phyloP scores from a whole-genome alignment of 306 rosid genomes.

The Quercus dentata region DNA sequence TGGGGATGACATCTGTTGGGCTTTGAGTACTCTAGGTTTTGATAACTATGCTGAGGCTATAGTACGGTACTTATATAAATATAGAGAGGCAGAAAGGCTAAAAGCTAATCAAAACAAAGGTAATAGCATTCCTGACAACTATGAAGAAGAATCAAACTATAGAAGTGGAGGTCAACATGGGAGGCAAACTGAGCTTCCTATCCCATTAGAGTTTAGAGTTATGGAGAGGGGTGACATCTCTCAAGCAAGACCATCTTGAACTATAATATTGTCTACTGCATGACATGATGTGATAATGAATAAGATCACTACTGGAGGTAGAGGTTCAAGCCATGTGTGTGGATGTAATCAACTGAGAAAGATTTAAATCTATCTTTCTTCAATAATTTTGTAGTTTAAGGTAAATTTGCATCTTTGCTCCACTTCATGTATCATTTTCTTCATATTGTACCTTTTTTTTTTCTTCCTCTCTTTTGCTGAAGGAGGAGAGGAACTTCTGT shows the following conservation, averaged over 20 bases:
- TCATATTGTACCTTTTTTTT: not conserved
- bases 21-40: conserved; percentile 72
- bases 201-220: conserved; percentile 31
- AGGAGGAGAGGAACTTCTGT: not conserved
- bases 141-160: not conserved
- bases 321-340: not conserved
- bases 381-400: conserved; percentile 10
- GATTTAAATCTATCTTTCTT: not conserved
- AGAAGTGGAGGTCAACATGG: not conserved
- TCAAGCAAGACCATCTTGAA: conserved; percentile 29
- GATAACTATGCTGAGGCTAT: conserved; percentile 70
- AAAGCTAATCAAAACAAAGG: conserved; percentile 30
- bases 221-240: conserved; percentile 29
- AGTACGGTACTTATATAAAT: conserved; percentile 46
- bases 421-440: not conserved
- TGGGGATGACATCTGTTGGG: conserved; percentile 95
- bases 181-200: conserved; percentile 16
- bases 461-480: not conserved
- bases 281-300: not conserved
- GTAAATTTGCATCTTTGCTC: conserved; percentile 27
- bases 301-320: not conserved
- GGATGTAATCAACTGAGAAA: not conserved
- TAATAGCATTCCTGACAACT: not conserved
- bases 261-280: not conserved
- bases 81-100: conserved; percentile 48